Base-by-base conservation (phyloP, 2,329 filamentous ascomycete genomes). In the Escovopsis weberi region DNA sequence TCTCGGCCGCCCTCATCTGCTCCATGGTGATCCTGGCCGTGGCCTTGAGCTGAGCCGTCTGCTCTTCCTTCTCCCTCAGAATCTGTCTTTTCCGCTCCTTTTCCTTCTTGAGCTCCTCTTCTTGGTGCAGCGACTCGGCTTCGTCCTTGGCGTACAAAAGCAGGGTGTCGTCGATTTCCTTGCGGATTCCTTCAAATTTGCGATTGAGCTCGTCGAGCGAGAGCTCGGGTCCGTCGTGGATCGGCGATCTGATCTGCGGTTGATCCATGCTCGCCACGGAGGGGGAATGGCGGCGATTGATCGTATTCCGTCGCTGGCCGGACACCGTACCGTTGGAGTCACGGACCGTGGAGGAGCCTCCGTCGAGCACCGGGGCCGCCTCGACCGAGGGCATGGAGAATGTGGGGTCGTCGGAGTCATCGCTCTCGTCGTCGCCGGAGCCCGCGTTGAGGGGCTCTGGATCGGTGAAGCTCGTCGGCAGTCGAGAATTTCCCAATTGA, bases 11-110 rank as follows among this genome's bases (percentile, higher is more conserved):
- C 39, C 86, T 78, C 66, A 93, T 94, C 49, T 84, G 72, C 42
- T 85, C 78, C 59, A 93, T 86, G 6, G 88, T 77, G 38, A 75
- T 77, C 41, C 85, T 80, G 42, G 93, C 80, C 55, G 89, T 81
- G 48, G 82, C 82, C 54, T 83, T 85, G 42, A 95, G 64, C 55
- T 87, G 86, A 37, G 85, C 80, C 39, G 86, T 95, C 40, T 80
- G 83, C 54, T 93, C 86, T 50, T 96, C 89, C 59, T 93, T 94
- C 55, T 94, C 85, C 57, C 85, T 91, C 42, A 91, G 69, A 18
- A 80, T 72, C 47, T 81, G 80, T 53, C 75, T 80, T 58, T 94
- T 78, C 40, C 81, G 74, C 50, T 93, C 85, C 46, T 85, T 82
- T 53, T 94, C 85, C 45, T 78, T 78, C 43, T 80, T 76, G 30